Evolutionary conservation across 202 grass and related monocot genomes (phyloP).

Genomic region (Zizania palustris): DNA sequence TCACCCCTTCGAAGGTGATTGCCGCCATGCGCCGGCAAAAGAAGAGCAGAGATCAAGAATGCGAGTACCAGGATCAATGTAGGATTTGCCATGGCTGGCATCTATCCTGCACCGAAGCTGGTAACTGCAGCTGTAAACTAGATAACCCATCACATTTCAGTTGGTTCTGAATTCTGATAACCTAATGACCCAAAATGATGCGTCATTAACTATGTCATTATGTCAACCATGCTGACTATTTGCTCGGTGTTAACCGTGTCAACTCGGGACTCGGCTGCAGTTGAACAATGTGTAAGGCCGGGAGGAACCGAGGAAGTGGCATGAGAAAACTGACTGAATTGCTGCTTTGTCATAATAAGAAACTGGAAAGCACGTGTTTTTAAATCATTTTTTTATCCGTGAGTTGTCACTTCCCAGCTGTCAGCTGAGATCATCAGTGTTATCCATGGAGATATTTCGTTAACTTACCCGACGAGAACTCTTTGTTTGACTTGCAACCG

Average conservation of each 20-base stretch:
- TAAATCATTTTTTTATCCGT: not conserved
- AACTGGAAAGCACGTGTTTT: not conserved
- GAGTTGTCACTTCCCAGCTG: not conserved
- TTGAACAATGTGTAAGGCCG: not conserved
- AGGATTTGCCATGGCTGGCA: not conserved
- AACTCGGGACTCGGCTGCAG: constrained; percentile 1
- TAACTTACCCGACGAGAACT: not conserved
- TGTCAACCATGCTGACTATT: not conserved
- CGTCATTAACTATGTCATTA: not conserved
- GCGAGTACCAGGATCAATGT: not conserved
- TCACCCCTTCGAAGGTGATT: not conserved
- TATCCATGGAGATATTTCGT: not conserved
- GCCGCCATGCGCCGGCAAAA: not conserved
- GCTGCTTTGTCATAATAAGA: not conserved
- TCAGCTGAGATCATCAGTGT: not conserved
- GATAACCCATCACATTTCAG: not conserved
- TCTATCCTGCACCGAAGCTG: not conserved
- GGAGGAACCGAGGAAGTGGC: not conserved
- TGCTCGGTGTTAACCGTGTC: not conserved
- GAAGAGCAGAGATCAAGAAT: not conserved
- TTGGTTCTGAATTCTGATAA: not conserved
- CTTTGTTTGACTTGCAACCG: constrained; percentile 1
- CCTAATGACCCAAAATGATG: not conserved
- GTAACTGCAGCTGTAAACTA: not conserved
- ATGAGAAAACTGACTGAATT: not conserved